phyloP scores from a whole-genome alignment of 768 basidiomycete genomes.

The Leccinellum albellum region DNA sequence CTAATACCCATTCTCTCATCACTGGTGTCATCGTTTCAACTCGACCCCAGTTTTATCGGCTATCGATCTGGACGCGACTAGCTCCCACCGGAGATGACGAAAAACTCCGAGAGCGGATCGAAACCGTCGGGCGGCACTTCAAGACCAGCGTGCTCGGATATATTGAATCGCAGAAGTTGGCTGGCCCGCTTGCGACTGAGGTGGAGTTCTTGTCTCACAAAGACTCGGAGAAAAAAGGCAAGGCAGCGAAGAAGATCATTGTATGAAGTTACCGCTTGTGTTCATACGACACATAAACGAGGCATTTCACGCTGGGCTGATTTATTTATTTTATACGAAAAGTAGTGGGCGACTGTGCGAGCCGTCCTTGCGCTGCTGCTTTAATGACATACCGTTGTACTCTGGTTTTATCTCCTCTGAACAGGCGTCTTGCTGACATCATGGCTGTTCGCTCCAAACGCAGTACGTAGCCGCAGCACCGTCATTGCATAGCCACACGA shows the following conservation, averaged over 20 bases:
- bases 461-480: neutral
- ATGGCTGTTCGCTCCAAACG: neutral
- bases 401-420: conserved; percentile 2
- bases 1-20: conserved; percentile 57
- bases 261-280: conserved; percentile 40
- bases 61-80: conserved; percentile 96
- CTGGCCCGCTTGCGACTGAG: conserved; percentile 87
- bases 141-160: conserved; percentile 88
- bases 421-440: conserved; percentile 4
- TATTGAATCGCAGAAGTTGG: conserved; percentile 64
- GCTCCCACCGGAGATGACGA: conserved; percentile 59
- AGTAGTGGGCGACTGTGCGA: conserved; percentile 22
- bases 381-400: conserved; percentile 25
- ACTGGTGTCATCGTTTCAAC: conserved; percentile 95
- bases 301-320: conserved; percentile 21
- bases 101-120: conserved; percentile 75
- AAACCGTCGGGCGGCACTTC: conserved; percentile 84
- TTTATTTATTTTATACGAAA: conserved; percentile 31
- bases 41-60: conserved; percentile 90
- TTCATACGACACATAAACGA: conserved; percentile 15
- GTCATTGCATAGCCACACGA: conserved; percentile 23
- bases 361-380: conserved; percentile 15
- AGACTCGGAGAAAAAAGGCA: conserved; percentile 93
- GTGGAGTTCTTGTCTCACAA: conserved; percentile 94
- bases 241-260: conserved; percentile 72